Evolutionary conservation across 495 filamentous ascomycete species (phyloP), one percentile per base, ranked within the genome.

Genomic region (Monascus purpureus): DNA sequence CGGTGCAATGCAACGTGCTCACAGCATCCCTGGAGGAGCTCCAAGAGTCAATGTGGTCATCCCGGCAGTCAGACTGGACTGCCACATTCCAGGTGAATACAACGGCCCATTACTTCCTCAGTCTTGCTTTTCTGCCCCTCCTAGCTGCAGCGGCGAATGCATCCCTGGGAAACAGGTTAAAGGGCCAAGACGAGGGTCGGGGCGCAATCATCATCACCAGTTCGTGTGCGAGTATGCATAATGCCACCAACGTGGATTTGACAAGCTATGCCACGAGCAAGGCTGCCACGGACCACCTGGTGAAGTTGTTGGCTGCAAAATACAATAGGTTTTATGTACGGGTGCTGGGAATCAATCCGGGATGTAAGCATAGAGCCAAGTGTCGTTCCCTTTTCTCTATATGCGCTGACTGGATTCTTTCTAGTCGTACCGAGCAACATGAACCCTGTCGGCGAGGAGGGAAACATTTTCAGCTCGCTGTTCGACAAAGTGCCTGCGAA

Each of bases 181-280:
- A 39, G 26, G 57, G 54, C 0, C 31, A 36, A n/a, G 50, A 47
- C 29, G 34, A 57, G 15, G 61, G 61, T 9, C 40, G 59, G 23
- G 61, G 61, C 2, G 59, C 61, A 1, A 38, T 65, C 2, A 38
- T 63, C 1, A 37, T 65, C 0, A 62, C 59, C 1, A 61, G 57
- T 29, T 59, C 52, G 1, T 63, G 59, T 35, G 61, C 61, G 13
- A 63, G 59, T 40, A 55, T 65, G 49, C 61, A 65, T 13, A 65
- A 65, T 37, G 59, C 41, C 1, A 63, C 61, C 2, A 65, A 65
- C 42, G 50, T 65, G 6, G 61, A 65, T 33, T 41, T 65, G 25
- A 65, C 55, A 8, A 56, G 50, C 31, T 65, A 65, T 37, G 57
- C 57, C 2, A 48, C 50, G 0, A 63, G 55, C 23, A 65, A 65